A percentile compares a stretch with the other conserved stretches of the same genome.
phyloP scores from a whole-genome alignment of 805 yeast species.

The Kregervanrija delftensis region DNA sequence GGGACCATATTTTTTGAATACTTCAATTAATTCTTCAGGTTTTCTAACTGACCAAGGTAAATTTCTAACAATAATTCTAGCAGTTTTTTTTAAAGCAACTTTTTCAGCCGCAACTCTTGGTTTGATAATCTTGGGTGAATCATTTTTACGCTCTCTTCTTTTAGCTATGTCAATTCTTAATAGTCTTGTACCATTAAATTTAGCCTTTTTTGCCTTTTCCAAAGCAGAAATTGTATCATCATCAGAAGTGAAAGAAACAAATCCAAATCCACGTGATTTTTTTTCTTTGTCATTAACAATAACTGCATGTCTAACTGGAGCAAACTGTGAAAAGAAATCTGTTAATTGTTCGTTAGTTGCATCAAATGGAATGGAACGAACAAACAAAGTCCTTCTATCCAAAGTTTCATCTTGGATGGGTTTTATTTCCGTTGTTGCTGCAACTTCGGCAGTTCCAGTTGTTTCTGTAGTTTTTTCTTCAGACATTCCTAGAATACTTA shows the following conservation, averaged over 20 bases:
- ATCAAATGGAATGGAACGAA: constrained; percentile 73
- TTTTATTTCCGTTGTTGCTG: no score
- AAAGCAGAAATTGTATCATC: constrained; percentile 81
- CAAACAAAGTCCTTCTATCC: constrained; percentile 68
- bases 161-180: constrained; percentile 83
- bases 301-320: constrained; percentile 93
- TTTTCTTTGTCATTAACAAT: constrained; percentile 74
- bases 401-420: constrained; percentile 25
- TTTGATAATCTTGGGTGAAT: constrained; percentile 22
- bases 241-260: constrained; percentile 79
- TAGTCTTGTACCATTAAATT: constrained; percentile 51
- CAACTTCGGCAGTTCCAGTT: no score
- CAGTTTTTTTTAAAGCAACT: constrained; percentile 43
- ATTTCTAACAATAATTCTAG: constrained; percentile 83
- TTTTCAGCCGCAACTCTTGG: constrained; percentile 13
- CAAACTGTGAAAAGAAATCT: constrained; percentile 82
- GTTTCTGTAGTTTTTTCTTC: no score
- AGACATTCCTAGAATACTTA: no score
- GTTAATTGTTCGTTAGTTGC: constrained; percentile 79
- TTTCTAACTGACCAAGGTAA: constrained; percentile 94
- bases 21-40: constrained; percentile 60
- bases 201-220: constrained; percentile 54
- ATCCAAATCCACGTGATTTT: constrained; percentile 89
- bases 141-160: constrained; percentile 72
- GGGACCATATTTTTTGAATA: constrained; percentile 73